These are phyloP conservation scores for Trifolium dubium DNA, from an alignment of 306 rosid genomes.

Conservation along the genomic window DNA sequence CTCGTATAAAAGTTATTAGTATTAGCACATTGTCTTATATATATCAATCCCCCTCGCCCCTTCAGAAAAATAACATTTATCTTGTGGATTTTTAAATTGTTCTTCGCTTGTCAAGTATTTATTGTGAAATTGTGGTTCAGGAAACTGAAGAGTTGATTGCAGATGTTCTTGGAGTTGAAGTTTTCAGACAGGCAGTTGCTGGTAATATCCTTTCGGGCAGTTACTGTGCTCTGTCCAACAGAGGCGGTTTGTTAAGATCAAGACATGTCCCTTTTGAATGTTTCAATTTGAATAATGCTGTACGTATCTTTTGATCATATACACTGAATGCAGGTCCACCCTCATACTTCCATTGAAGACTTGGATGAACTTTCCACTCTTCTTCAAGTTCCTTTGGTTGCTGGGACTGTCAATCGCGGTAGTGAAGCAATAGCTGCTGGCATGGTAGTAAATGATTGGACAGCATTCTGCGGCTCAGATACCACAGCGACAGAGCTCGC, in stretches of 20 bases:
- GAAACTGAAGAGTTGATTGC: conserved; percentile 87
- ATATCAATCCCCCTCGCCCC: too few relatives aligned
- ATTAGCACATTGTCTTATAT: not conserved
- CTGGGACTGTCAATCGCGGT: conserved; percentile 83
- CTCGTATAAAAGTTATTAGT: not conserved
- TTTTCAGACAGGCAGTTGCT: conserved; percentile 79
- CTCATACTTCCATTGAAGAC: conserved; percentile 85
- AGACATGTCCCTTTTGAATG: not conserved
- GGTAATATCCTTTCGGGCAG: conserved; percentile 83
- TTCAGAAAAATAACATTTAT: too few relatives aligned
- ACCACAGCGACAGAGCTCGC: not conserved
- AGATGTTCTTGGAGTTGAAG: conserved; percentile 92
- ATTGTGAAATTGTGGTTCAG: conserved; percentile 44
- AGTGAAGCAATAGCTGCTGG: conserved; percentile 80
- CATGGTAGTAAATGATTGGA: conserved; percentile 80
- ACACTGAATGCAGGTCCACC: conserved; percentile 66
- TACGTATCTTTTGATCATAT: not conserved
- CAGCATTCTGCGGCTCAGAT: not conserved
- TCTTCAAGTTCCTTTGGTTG: conserved; percentile 84
- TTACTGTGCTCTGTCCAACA: conserved; percentile 74
- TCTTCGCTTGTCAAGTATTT: conserved; percentile 2
- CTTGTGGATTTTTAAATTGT: not conserved
- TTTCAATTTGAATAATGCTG: not conserved
- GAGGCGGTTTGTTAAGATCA: conserved; percentile 77
- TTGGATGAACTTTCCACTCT: conserved; percentile 84